These are phyloP conservation scores for Talaromyces sp. DNA, from an alignment of 2,329 filamentous ascomycete genomes.

Conservation along the genomic window DNA sequence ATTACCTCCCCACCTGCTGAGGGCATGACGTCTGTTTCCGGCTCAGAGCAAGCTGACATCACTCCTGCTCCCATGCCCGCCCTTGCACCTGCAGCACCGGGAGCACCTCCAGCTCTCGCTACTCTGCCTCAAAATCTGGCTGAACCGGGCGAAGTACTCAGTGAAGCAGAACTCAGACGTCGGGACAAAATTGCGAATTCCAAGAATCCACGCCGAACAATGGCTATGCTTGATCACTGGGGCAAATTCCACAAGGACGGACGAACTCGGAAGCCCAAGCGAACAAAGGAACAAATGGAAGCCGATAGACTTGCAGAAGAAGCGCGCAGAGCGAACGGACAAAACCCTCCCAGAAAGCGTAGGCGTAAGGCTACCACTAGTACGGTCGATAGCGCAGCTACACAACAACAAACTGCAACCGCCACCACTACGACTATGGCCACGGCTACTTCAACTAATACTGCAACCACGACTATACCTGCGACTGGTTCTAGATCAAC, in stretches of 20 bases:
- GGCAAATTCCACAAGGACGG: constrained; percentile 43
- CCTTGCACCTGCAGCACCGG: constrained; percentile 16
- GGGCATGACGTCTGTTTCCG: background rate
- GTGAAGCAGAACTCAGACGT: constrained; percentile 31
- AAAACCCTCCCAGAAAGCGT: constrained; percentile 24
- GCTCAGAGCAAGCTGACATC: constrained; percentile 8
- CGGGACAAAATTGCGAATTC: constrained; percentile 42
- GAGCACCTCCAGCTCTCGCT: constrained; percentile 21
- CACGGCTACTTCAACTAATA: background rate
- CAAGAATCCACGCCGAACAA: constrained; percentile 44
- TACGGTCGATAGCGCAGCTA: background rate
- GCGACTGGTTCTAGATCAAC: background rate
- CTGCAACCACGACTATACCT: background rate
- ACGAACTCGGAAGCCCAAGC: constrained; percentile 43
- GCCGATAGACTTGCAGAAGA: constrained; percentile 36
- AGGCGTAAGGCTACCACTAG: constrained; percentile 22
- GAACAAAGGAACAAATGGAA: constrained; percentile 45
- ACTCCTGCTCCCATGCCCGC: constrained; percentile 14
- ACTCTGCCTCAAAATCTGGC: constrained; percentile 10
- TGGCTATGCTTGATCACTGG: constrained; percentile 47
- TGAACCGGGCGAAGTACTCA: constrained; percentile 25
- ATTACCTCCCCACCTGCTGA: constrained; percentile 12
- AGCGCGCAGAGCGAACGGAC: constrained; percentile 26
- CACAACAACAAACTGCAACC: constrained; percentile 6
- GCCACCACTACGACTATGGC: constrained; percentile 1